These are phyloP conservation scores for Sindora glabra DNA, from an alignment of 306 rosid species.

Conservation along the genomic window DNA sequence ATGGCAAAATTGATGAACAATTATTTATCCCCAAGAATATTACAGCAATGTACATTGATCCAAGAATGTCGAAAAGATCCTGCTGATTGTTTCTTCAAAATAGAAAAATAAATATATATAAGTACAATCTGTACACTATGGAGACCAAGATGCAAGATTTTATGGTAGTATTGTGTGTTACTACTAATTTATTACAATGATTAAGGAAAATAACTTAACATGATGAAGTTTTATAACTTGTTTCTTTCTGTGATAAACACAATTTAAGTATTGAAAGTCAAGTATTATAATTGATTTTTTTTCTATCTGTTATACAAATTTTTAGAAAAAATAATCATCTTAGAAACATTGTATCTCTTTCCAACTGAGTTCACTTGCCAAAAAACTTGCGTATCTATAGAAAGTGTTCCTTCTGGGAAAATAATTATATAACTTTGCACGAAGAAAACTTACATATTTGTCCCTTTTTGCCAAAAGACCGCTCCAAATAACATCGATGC, in stretches of 20 bases:
- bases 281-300: background rate
- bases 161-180: background rate
- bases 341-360: background rate
- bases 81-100: slow-evolving; percentile 62
- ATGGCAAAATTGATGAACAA: slow-evolving; percentile 50
- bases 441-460: slow-evolving; percentile 44
- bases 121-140: too few relatives aligned
- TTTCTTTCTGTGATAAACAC: background rate
- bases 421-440: slow-evolving; percentile 2
- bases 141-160: background rate
- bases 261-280: background rate
- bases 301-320: background rate
- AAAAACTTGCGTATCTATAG: too few relatives aligned
- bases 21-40: slow-evolving; percentile 79
- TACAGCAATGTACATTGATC: slow-evolving; percentile 65
- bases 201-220: background rate
- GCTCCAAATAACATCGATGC: slow-evolving; percentile 62
- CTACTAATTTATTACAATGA: too few relatives aligned
- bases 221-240: background rate
- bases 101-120: slow-evolving; percentile 10
- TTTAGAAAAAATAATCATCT: background rate
- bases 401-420: background rate
- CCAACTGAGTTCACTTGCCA: background rate
- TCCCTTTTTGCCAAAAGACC: slow-evolving; percentile 80
- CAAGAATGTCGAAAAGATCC: slow-evolving; percentile 63